Percentiles rank a stretch among this genome's conserved stretches.
phyloP scores from a whole-genome alignment of 2,329 filamentous ascomycete species.

The Pyricularia sp. region DNA sequence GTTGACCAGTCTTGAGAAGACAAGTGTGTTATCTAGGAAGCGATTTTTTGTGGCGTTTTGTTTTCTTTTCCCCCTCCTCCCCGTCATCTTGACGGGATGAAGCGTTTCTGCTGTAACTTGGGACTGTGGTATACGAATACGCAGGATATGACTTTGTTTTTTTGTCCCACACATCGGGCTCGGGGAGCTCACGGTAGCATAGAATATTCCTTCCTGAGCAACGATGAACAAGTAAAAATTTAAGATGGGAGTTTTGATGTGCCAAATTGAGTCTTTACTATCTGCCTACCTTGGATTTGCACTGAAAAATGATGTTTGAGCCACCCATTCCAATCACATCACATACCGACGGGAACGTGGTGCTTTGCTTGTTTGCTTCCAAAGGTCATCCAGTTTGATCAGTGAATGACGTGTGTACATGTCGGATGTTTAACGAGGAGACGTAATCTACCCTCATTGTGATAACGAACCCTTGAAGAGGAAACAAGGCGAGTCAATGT shows the following conservation, averaged over 20 bases:
- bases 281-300: not conserved
- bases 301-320: not conserved
- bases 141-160: not conserved
- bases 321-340: not conserved
- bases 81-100: not conserved
- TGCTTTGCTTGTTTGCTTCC: not conserved
- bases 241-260: not conserved
- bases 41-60: not conserved
- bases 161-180: not conserved
- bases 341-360: not conserved
- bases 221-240: not conserved
- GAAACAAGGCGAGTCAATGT: not conserved
- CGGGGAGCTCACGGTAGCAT: not conserved
- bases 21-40: not conserved
- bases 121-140: not conserved
- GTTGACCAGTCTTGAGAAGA: not conserved
- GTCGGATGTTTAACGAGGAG: not conserved
- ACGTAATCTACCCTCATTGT: not conserved
- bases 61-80: not conserved
- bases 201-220: not conserved
- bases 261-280: not conserved
- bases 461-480: not conserved
- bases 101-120: not conserved
- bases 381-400: not conserved
- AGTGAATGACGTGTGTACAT: not conserved